Percentiles rank a stretch among this genome's conserved stretches.
phyloP scores from a whole-genome alignment of 2,329 filamentous ascomycete species.

The Pseudogymnoascus sp. region DNA sequence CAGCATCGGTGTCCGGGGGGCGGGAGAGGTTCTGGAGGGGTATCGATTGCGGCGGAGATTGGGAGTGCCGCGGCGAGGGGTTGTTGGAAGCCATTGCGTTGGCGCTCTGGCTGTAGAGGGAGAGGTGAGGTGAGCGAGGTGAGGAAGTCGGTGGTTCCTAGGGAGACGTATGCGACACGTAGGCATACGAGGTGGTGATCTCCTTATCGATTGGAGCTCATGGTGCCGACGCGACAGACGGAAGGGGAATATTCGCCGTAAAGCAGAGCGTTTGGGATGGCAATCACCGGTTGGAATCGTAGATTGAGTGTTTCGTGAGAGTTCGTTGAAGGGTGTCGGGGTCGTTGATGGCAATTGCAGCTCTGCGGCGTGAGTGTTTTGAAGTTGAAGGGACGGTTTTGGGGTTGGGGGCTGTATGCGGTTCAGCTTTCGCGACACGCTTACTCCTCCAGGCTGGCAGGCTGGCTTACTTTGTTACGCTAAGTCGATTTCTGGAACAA shows the following conservation, averaged over 20 bases:
- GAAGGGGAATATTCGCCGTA: neutral
- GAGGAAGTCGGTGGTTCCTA: neutral
- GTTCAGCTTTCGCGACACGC: constrained; percentile 6
- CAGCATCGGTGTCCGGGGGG: constrained; percentile 27
- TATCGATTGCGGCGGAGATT: constrained; percentile 54
- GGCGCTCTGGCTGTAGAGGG: neutral
- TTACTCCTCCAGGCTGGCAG: too few species aligned
- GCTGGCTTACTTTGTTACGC: too few species aligned
- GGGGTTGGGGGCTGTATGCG: neutral
- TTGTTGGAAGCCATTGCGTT: constrained; percentile 42
- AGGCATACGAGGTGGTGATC: neutral
- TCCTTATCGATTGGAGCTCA: constrained; percentile 10
- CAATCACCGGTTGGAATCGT: neutral
- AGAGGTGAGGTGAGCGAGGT: neutral
- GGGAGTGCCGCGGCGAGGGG: constrained; percentile 35
- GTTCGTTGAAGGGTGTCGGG: neutral
- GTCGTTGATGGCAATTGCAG: constrained; percentile 2
- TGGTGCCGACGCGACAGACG: neutral
- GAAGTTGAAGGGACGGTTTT: neutral
- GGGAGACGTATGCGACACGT: neutral
- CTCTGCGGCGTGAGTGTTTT: neutral
- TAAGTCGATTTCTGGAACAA: constrained; percentile 8
- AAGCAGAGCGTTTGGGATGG: neutral
- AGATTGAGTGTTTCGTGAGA: neutral
- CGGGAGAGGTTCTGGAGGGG: constrained; percentile 57